These are phyloP conservation scores for Peltaster fructicola DNA, from an alignment of 2,329 filamentous ascomycete genomes.

Conservation along the genomic window DNA sequence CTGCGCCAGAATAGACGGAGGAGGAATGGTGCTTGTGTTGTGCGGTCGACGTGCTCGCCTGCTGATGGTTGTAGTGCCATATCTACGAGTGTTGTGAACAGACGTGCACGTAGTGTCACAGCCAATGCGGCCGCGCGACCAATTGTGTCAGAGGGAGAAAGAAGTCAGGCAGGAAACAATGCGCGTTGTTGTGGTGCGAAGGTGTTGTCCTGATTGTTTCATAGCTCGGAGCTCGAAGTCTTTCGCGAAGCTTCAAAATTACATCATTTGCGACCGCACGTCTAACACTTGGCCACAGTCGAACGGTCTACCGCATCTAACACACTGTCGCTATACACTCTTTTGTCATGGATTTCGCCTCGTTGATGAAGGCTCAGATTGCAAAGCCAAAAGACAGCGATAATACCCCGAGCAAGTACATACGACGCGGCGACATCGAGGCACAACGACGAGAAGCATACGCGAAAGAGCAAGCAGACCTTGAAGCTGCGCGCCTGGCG, in stretches of 20 bases:
- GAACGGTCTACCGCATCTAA: too few relatives aligned
- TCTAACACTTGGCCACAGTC: too few relatives aligned
- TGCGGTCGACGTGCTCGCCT: slow-evolving; percentile 40
- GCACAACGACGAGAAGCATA: slow-evolving; percentile 66
- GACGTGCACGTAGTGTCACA: too few relatives aligned
- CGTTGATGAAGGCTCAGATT: slow-evolving; percentile 85
- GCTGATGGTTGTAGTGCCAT: slow-evolving; percentile 20
- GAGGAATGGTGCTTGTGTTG: slow-evolving; percentile 62
- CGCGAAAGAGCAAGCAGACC: slow-evolving; percentile 57
- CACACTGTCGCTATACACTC: too few relatives aligned
- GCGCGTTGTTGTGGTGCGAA: too few relatives aligned
- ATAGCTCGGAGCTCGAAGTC: too few relatives aligned
- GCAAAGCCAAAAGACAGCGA: slow-evolving; percentile 34
- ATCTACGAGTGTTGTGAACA: slow-evolving; percentile 1
- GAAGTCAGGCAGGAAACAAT: too few relatives aligned
- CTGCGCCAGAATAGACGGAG: slow-evolving; percentile 70
- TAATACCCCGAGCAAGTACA: slow-evolving; percentile 43
- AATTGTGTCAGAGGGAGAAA: too few relatives aligned
- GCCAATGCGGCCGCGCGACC: too few relatives aligned
- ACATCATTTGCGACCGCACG: too few relatives aligned
- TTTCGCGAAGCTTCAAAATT: too few relatives aligned
- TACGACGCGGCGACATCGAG: slow-evolving; percentile 74
- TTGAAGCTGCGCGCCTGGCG: slow-evolving; percentile 53
- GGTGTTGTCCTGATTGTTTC: too few relatives aligned
- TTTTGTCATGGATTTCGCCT: slow-evolving; percentile 87